phyloP scores from a whole-genome alignment of 2,329 filamentous ascomycete genomes.

The Nothopassalora personata region DNA sequence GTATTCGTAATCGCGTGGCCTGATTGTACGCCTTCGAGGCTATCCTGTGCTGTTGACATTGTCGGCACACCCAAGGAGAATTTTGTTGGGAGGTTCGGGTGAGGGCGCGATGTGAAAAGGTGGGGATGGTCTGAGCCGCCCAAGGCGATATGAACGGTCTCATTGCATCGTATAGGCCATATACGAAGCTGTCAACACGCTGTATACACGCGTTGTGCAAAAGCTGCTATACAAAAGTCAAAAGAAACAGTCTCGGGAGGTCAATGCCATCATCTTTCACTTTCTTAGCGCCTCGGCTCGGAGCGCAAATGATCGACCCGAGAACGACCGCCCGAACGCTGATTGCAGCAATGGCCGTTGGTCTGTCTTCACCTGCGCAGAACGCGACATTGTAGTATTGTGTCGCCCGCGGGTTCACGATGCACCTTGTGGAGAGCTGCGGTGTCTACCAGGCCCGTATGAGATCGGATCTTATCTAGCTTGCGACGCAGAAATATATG shows the following conservation, averaged over 20 bases:
- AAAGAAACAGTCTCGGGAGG: not conserved
- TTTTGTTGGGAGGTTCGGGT: not conserved
- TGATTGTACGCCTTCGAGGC: not conserved
- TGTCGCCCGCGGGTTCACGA: too few species aligned
- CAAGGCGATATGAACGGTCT: slow-evolving; percentile 17
- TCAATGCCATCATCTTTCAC: not conserved
- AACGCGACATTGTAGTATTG: too few species aligned
- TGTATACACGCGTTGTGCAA: not conserved
- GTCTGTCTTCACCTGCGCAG: too few species aligned
- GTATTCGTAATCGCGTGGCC: slow-evolving; percentile 7
- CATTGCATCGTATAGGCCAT: slow-evolving; percentile 21
- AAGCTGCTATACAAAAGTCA: not conserved
- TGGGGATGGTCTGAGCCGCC: slow-evolving; percentile 10
- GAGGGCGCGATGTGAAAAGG: slow-evolving; percentile 4
- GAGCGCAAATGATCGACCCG: not conserved
- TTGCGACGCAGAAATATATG: too few species aligned
- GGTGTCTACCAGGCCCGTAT: too few species aligned
- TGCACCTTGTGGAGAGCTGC: too few species aligned
- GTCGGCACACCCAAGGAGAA: slow-evolving; percentile 21
- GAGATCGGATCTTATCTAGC: too few species aligned
- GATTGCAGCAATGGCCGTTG: too few species aligned
- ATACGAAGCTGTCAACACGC: not conserved
- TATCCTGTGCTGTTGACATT: slow-evolving; percentile 15
- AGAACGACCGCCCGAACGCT: not conserved
- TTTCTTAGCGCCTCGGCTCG: not conserved